Base-by-base conservation (phyloP, 2,329 filamentous ascomycete species). In the Talaromyces piceae region DNA sequence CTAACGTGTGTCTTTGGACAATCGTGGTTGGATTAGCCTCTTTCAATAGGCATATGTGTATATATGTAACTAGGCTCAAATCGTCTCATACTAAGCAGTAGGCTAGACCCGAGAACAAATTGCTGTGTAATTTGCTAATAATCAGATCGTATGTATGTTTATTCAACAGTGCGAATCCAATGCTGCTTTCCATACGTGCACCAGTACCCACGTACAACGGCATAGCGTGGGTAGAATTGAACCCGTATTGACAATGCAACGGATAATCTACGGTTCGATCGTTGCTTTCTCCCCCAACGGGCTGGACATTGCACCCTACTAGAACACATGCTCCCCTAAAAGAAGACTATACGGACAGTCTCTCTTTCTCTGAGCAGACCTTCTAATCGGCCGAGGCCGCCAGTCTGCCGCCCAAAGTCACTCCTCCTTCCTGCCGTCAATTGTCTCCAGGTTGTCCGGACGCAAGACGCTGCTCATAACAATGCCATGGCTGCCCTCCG, bases 381-480 rank as follows among this genome's bases (percentile, higher is more conserved):
- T 20, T 18, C 20, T 43, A 25, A 18, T 43, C 25, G 20, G 20
- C 20, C 39, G 20, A 6, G 39, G 39, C 11, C 13, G 13, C 39
- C 39, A 43, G 39, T 30, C 25, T 28, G 18, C n/a, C 23, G 47
- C 20, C 50, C 50, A 52, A 5, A 45, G 46, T 49, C 50, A 52
- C 41, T 52, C 45, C 13, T 52, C 50, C 22, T 49, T 52, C 45
- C 18, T 45, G 13, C 28, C 28, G 23, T 52, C 45, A 16, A 49
- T 28, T 11, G 31, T 16, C 30, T 45, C 28, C 39, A 52, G 30
- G n/a, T 41, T 41, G 12, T 41, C 50, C 2, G 50, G 45, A 8
- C 30, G 26, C 8, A 52, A 20, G 16, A 52, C 45, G 18, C 39
- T 39, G 39, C 50, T 52, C 50, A 52, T 52, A 5, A 52, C 45